Percentiles rank a stretch among this genome's conserved stretches.
Evolutionary conservation across 352 stramenopile species (phyloP).

Genomic region (Pythium monospermum): DNA sequence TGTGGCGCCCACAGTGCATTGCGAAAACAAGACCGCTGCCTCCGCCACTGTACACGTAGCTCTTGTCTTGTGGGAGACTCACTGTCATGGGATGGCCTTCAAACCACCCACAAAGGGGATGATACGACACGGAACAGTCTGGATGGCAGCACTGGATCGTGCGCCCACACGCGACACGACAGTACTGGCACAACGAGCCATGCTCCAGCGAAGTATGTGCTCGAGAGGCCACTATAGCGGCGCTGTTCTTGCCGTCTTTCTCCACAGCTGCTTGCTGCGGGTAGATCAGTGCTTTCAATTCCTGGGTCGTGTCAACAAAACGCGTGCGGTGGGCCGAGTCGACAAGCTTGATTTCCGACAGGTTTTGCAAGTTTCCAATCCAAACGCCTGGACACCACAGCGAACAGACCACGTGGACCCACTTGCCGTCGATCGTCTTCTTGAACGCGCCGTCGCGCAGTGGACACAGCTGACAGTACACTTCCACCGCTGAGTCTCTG

Average conservation of each 20-base stretch:
- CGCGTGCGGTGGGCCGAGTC: constrained; percentile 30
- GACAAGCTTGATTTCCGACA: constrained; percentile 76
- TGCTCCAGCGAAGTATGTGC: constrained; percentile 8
- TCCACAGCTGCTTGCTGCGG: no score
- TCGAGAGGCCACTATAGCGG: constrained; percentile 2
- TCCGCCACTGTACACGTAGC: constrained; percentile 68
- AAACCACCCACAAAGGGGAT: constrained; percentile 85
- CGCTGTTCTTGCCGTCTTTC: no score
- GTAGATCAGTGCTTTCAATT: constrained; percentile 42
- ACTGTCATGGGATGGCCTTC: constrained; percentile 74
- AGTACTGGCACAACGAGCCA: constrained; percentile 61
- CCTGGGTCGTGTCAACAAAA: constrained; percentile 52
- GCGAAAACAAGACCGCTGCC: constrained; percentile 66
- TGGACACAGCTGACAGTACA: constrained; percentile 87
- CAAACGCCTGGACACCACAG: constrained; percentile 85
- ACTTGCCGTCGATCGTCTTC: constrained; percentile 78
- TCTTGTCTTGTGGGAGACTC: constrained; percentile 26
- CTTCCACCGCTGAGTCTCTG: constrained; percentile 38
- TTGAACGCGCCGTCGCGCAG: constrained; percentile 84
- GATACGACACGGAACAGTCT: constrained; percentile 59
- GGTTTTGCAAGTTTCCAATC: constrained; percentile 74
- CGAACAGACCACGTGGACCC: constrained; percentile 87
- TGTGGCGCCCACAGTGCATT: constrained; percentile 56
- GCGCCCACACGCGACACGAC: constrained; percentile 66
- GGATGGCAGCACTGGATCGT: constrained; percentile 61